Conservation (phyloP, 2,329 filamentous ascomycete species). For the Fusarium piperis region DNA sequence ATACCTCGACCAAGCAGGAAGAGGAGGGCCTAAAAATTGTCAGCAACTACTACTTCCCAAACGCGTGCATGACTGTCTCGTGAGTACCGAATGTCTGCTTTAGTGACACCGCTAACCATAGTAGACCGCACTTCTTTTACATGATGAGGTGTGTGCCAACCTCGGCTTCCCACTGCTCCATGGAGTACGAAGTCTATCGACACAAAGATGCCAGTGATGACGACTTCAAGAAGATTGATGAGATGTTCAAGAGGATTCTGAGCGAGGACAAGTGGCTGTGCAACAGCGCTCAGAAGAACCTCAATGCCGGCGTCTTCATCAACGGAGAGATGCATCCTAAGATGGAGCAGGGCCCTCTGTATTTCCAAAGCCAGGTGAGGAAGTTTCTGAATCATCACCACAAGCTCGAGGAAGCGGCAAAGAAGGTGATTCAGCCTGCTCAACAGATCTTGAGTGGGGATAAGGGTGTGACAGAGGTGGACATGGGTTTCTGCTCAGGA, state of each 20-base stretch:
- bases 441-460: background rate
- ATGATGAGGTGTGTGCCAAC: constrained; percentile 12
- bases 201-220: background rate
- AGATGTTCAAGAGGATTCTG: constrained; percentile 8
- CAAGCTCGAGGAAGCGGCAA: background rate
- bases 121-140: constrained; percentile 11
- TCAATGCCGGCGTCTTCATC: constrained; percentile 10
- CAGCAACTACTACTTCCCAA: constrained; percentile 33
- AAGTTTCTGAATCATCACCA: background rate
- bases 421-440: background rate
- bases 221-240: background rate
- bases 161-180: background rate
- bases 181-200: constrained; percentile 20
- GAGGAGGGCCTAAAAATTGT: constrained; percentile 15
- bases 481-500: background rate
- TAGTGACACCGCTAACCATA: background rate
- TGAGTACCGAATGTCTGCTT: background rate
- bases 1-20: constrained; percentile 1
- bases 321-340: constrained; percentile 14
- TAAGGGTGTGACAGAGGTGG: background rate
- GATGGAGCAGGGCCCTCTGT: constrained; percentile 4
- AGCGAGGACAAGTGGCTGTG: constrained; percentile 4
- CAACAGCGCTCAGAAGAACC: constrained; percentile 1
- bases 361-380: background rate
- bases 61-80: constrained; percentile 28